Conservation (phyloP, 805 yeast genomes). For the Myxozyma neotropica region DNA sequence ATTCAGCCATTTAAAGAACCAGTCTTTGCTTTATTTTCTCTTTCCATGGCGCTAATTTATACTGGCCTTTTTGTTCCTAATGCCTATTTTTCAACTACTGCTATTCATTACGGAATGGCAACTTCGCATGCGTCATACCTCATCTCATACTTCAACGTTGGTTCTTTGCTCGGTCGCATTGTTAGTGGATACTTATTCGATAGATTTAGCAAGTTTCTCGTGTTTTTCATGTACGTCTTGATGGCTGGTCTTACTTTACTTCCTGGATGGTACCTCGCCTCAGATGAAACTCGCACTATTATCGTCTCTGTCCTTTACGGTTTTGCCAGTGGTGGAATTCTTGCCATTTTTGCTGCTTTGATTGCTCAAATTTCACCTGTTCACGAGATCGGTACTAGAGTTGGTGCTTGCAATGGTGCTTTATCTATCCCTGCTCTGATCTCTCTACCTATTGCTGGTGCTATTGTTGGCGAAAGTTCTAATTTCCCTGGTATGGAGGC, state of each 20-base stretch:
- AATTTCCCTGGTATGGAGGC: slow-evolving; percentile 22
- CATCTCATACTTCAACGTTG: slow-evolving; percentile 43
- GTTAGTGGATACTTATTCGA: slow-evolving; percentile 53
- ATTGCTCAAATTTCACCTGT: slow-evolving; percentile 39
- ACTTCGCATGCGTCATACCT: slow-evolving; percentile 36
- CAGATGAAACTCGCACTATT: slow-evolving; percentile 34
- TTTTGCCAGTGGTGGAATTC: slow-evolving; percentile 41
- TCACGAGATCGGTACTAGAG: slow-evolving; percentile 43
- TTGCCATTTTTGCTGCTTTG: slow-evolving; percentile 41
- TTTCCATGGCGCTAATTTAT: slow-evolving; percentile 38
- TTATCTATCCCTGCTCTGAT: slow-evolving; percentile 53
- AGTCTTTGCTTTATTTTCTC: slow-evolving; percentile 35
- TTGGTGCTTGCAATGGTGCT: slow-evolving; percentile 62
- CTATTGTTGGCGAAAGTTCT: slow-evolving; percentile 16
- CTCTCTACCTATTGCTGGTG: slow-evolving; percentile 42
- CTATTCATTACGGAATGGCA: slow-evolving; percentile 34
- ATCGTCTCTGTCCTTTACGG: slow-evolving; percentile 42
- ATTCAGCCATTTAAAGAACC: slow-evolving; percentile 38
- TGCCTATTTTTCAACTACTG: slow-evolving; percentile 41
- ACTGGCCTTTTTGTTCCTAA: slow-evolving; percentile 41
- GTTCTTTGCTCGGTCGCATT: slow-evolving; percentile 54
- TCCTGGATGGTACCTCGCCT: slow-evolving; percentile 29
- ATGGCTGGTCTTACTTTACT: slow-evolving; percentile 40
- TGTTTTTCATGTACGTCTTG: slow-evolving; percentile 39
- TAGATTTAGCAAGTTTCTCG: slow-evolving; percentile 49